Percentiles rank a stretch among this genome's conserved stretches.
Conservation (phyloP, 352 stramenopile species). For the Elongisporangium prolatum region DNA sequence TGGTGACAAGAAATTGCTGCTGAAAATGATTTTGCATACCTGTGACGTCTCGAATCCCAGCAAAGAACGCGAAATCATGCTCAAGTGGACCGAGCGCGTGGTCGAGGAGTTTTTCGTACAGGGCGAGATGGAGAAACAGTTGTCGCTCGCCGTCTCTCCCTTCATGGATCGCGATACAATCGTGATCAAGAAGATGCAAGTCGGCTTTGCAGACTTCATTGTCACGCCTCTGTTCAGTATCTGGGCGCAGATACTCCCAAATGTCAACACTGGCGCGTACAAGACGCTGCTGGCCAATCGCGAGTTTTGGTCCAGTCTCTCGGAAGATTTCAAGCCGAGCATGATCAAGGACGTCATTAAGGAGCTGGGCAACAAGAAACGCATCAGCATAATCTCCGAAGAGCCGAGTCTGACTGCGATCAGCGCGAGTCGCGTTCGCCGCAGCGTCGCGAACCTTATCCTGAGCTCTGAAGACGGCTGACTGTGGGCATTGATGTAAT, state of each 20-base stretch:
- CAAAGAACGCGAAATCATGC: constrained; percentile 84
- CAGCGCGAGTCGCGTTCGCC: constrained; percentile 22
- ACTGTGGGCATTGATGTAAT: constrained; percentile 3
- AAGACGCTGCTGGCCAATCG: constrained; percentile 68
- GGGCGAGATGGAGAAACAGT: constrained; percentile 93
- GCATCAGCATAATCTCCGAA: constrained; percentile 27
- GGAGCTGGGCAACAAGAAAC: constrained; percentile 38
- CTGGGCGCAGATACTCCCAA: constrained; percentile 77
- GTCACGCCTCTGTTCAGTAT: constrained; percentile 84
- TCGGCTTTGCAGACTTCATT: constrained; percentile 95
- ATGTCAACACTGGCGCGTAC: constrained; percentile 63
- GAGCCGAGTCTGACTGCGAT: constrained; percentile 14
- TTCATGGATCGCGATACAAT: constrained; percentile 93
- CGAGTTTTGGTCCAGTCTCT: constrained; percentile 76
- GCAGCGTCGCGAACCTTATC: constrained; percentile 38
- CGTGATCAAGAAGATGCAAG: constrained; percentile 91
- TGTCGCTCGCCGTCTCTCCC: constrained; percentile 84
- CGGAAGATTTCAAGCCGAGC: constrained; percentile 81
- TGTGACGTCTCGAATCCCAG: constrained; percentile 94
- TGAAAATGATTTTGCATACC: constrained; percentile 90
- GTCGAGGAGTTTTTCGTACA: constrained; percentile 96
- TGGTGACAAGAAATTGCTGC: constrained; percentile 82
- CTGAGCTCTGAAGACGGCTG: constrained; percentile 44
- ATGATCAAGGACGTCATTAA: constrained; percentile 79
- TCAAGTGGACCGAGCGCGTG: constrained; percentile 92